phyloP scores from a whole-genome alignment of 345 rosid species.

The Punica granatum region DNA sequence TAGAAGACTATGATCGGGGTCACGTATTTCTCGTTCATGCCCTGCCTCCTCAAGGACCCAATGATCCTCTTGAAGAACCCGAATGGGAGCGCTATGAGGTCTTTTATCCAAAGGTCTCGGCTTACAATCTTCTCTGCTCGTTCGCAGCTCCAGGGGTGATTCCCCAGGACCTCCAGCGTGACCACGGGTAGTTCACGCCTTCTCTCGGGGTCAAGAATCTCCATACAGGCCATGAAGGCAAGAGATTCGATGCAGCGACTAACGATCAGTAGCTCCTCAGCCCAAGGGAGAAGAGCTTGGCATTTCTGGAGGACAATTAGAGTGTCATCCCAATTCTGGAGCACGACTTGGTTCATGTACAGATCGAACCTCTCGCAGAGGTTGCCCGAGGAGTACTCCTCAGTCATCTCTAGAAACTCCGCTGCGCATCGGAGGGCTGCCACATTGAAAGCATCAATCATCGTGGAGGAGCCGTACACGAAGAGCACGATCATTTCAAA shows the following conservation, averaged over 20 bases:
- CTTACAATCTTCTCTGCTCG: constrained; percentile 30
- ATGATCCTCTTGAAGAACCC: constrained; percentile 62
- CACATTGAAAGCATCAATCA: constrained; percentile 60
- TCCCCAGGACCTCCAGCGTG: constrained; percentile 37
- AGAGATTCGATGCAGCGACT: constrained; percentile 76
- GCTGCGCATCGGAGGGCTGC: constrained; percentile 68
- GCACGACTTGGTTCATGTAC: constrained; percentile 68
- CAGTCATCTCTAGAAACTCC: constrained; percentile 72
- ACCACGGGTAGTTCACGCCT: constrained; percentile 48
- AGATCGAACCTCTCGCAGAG: constrained; percentile 67
- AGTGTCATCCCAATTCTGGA: constrained; percentile 77
- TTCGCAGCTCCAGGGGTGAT: constrained; percentile 51
- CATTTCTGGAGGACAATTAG: constrained; percentile 59
- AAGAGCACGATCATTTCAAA: constrained; percentile 63
- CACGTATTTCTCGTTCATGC: constrained; percentile 75
- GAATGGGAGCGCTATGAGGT: constrained; percentile 57
- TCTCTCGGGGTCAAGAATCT: constrained; percentile 83
- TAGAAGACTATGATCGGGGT: constrained; percentile 56
- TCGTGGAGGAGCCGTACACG: constrained; percentile 57
- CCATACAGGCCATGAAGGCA: constrained; percentile 86
- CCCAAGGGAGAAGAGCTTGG: constrained; percentile 44
- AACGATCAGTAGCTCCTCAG: constrained; percentile 57
- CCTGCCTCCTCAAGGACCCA: constrained; percentile 71
- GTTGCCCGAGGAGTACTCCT: constrained; percentile 43
- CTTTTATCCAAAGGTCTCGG: constrained; percentile 68